phyloP scores from a whole-genome alignment of 2,329 filamentous ascomycete genomes.

The Aspergillus sp. region DNA sequence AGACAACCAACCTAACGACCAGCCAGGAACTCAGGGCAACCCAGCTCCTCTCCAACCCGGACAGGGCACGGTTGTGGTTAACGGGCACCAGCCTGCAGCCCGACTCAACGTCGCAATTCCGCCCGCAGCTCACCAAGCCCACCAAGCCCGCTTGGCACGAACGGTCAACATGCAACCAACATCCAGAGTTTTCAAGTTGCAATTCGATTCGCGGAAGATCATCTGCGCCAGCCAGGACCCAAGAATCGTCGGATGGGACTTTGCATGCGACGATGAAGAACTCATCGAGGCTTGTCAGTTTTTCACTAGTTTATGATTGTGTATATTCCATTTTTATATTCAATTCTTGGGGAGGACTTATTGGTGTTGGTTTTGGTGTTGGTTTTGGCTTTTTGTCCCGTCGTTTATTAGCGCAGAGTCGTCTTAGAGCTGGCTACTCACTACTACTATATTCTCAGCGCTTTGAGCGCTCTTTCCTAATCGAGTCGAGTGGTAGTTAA shows the following conservation, averaged over 20 bases:
- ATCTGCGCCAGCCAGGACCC: slow-evolving; percentile 91
- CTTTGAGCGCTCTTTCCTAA: too few species aligned
- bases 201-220: slow-evolving; percentile 89
- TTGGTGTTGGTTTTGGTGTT: too few species aligned
- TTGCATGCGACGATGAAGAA: slow-evolving; percentile 77
- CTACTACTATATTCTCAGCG: too few species aligned
- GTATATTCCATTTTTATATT: background rate
- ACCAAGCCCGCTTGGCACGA: slow-evolving; percentile 8
- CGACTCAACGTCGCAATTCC: slow-evolving; percentile 9
- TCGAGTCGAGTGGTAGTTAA: too few species aligned
- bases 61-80: background rate
- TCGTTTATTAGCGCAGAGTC: too few species aligned
- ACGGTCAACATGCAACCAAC: slow-evolving; percentile 24
- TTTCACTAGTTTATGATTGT: slow-evolving; percentile 50
- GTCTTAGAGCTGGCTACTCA: too few species aligned
- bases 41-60: background rate
- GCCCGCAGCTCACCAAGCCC: slow-evolving; percentile 12
- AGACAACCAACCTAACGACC: background rate
- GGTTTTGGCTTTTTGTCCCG: too few species aligned
- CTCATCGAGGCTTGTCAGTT: slow-evolving; percentile 71
- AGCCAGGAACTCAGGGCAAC: background rate
- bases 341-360: background rate
- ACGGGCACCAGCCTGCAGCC: background rate
- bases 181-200: slow-evolving; percentile 83
- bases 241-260: slow-evolving; percentile 95